These are phyloP conservation scores for Uronychia binucleata DNA, from an alignment of 73 alveolate species.

Conservation along the genomic window DNA sequence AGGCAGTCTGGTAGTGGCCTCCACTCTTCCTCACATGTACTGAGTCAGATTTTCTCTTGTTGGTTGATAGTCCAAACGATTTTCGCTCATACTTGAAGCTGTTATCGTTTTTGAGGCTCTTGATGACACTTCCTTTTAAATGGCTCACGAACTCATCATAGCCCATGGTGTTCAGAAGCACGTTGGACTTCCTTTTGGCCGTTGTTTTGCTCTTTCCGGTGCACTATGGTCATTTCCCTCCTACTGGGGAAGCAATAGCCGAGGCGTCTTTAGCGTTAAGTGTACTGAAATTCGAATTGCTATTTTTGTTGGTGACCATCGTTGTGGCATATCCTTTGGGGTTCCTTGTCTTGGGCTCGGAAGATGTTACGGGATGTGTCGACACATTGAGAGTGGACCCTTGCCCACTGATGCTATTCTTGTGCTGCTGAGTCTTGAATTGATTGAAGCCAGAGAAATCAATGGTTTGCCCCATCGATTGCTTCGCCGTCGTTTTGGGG, in stretches of 20 bases:
- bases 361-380: neutral
- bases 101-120: neutral
- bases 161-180: neutral
- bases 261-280: neutral
- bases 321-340: neutral
- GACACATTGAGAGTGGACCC: neutral
- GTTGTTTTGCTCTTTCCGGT: neutral
- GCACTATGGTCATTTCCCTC: neutral
- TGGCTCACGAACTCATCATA: neutral
- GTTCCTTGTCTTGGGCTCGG: neutral
- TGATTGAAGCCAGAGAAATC: neutral
- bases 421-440: neutral
- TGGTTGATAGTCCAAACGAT: neutral
- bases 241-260: neutral
- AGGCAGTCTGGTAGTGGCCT: too few species aligned
- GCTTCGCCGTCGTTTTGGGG: neutral
- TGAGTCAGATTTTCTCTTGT: neutral
- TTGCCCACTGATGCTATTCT: neutral
- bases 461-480: neutral
- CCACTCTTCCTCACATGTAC: neutral
- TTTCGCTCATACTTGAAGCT: neutral
- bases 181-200: neutral
- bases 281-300: neutral
- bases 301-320: neutral
- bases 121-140: neutral